Base-by-base conservation (phyloP, 208 protist species). In the Crithidia fasciculata region DNA sequence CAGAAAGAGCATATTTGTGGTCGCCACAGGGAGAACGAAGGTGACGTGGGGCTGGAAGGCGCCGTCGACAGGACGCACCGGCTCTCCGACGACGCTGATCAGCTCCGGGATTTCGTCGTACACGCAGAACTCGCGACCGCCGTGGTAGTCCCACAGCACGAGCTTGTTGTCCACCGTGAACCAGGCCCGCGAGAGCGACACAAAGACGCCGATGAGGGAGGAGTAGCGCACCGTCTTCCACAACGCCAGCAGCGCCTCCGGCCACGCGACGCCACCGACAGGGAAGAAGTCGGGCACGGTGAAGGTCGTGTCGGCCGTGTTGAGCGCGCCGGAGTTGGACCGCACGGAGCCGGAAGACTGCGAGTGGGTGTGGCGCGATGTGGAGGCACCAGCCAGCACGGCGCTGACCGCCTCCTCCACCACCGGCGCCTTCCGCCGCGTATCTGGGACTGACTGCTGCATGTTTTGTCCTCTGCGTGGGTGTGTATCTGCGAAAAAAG, bases 141-240 rank as follows among this genome's bases (percentile, higher is more conserved):
- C 83, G 44, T 87, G 81, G 77, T 89, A 97, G 66, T 95, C 88
- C 89, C 93, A 97, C 15, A 95, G 66, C 15, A 95, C 69, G 4
- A 97, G 65, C 69, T 91, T 82, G 80, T 95, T 93, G 77, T 97
- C 93, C 8, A 93, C 85, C 9, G 88, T 92, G 67, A 95, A 85
- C 90, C 91, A 97, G n/a, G 86, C 88, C 28, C 93, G 89, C 13
- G 78, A 89, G 13, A 97, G 62, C 12, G 66, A 56, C 39, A 90
- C 77, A 70, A 97, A 97, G 18, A 95, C 69, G 60, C 93, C 93
- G 37, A 88, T 82, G 36, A 90, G 78, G 15, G 88, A 94, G 70
- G 81, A 85, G 65, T 78, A 88, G 53, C 82, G 84, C 64, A 92
- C 83, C 8, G 86, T 88, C 65, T 75, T 83, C 89, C 89, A 93